Evolutionary conservation across 306 rosid species (phyloP).

Genomic region (Casuarina cunninghamiana): DNA sequence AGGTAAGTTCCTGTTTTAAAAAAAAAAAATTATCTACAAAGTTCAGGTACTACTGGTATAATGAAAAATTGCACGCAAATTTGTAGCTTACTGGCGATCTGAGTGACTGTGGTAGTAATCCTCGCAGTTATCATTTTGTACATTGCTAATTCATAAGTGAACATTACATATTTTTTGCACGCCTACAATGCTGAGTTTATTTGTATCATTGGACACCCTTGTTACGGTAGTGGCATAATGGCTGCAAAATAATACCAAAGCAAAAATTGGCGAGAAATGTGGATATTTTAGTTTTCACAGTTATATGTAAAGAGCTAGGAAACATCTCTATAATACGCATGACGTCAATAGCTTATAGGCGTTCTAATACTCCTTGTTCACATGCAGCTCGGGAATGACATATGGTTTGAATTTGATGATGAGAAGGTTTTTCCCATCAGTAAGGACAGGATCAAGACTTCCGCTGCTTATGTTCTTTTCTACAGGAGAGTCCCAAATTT

Average conservation of each 20-base stretch:
- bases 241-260: neutral
- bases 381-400: conserved; percentile 53
- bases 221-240: neutral
- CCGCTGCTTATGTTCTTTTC: conserved; percentile 89
- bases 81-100: neutral
- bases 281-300: neutral
- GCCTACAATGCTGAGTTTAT: neutral
- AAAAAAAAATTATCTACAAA: neutral
- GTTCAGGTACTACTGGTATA: neutral
- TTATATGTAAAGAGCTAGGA: neutral
- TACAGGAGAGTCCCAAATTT: conserved; percentile 58
- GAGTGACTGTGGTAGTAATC: too few relatives aligned
- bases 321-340: neutral
- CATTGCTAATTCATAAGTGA: neutral
- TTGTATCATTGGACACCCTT: neutral
- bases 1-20: neutral
- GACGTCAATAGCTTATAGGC: conserved; percentile 13
- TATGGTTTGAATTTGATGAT: conserved; percentile 85
- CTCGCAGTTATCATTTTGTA: too few relatives aligned
- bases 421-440: conserved; percentile 47
- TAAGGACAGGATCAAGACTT: conserved; percentile 52
- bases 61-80: neutral
- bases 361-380: conserved; percentile 12
- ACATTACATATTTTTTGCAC: neutral
- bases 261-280: neutral